phyloP scores from a whole-genome alignment of 345 rosid species.

The Lepidium sativum region DNA sequence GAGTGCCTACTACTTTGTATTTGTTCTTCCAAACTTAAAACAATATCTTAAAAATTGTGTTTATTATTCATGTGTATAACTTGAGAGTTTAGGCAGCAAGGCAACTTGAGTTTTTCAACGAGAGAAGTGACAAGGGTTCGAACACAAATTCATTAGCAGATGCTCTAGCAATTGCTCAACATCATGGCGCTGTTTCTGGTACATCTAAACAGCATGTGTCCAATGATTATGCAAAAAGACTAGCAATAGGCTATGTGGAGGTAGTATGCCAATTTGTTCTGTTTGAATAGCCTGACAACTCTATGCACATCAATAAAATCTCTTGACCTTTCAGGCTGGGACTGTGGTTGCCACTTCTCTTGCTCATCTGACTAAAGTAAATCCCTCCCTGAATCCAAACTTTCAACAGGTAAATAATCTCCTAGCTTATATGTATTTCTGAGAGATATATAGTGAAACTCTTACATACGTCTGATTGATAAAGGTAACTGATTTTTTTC shows the following conservation, averaged over 20 bases:
- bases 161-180: constrained; percentile 91
- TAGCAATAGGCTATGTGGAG: constrained; percentile 80
- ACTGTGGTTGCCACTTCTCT: constrained; percentile 71
- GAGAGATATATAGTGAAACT: too few relatives aligned
- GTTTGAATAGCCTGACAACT: background rate
- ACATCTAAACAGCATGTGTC: constrained; percentile 94
- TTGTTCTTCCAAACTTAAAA: background rate
- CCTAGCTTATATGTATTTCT: background rate
- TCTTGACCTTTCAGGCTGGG: constrained; percentile 56
- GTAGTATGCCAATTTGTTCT: constrained; percentile 25
- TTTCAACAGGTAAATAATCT: constrained; percentile 65
- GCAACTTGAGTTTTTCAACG: constrained; percentile 82
- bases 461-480: too few relatives aligned
- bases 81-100: constrained; percentile 65
- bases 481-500: too few relatives aligned
- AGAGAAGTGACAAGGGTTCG: constrained; percentile 52
- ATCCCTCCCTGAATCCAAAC: constrained; percentile 30
- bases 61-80: constrained; percentile 5
- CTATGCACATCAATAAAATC: background rate
- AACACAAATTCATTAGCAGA: constrained; percentile 80
- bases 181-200: constrained; percentile 94
- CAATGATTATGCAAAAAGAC: constrained; percentile 80
- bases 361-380: constrained; percentile 52
- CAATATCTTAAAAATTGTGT: background rate
- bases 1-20: constrained; percentile 95